Percentiles rank a stretch among this genome's conserved stretches.
These are phyloP conservation scores for Microdochium bolleyi DNA, from an alignment of 2,329 filamentous ascomycete genomes.

Conservation along the genomic window DNA sequence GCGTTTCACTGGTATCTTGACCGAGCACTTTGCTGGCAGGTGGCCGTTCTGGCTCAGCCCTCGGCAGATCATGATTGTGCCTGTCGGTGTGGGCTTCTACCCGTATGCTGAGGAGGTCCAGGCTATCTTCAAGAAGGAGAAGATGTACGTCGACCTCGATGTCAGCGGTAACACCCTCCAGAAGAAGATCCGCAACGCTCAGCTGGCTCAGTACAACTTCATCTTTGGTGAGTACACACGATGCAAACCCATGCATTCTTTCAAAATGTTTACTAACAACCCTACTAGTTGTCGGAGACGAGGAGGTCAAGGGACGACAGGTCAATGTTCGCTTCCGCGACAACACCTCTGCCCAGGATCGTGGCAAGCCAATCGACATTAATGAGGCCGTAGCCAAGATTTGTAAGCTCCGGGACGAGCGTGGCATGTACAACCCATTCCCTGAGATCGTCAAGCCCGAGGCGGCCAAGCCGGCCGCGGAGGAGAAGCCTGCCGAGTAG, in stretches of 20 bases:
- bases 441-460: constrained; percentile 8
- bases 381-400: constrained; percentile 50
- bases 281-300: constrained; percentile 48
- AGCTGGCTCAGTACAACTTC: constrained; percentile 77
- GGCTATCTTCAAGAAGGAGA: constrained; percentile 55
- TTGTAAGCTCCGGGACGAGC: constrained; percentile 39
- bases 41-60: constrained; percentile 87
- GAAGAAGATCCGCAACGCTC: constrained; percentile 81
- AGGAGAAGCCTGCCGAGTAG: not conserved
- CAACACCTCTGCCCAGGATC: constrained; percentile 52
- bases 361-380: constrained; percentile 50
- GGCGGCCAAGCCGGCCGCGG: not conserved
- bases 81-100: constrained; percentile 63
- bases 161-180: constrained; percentile 72
- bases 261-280: not conserved
- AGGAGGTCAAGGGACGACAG: constrained; percentile 51
- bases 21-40: constrained; percentile 78
- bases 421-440: constrained; percentile 26
- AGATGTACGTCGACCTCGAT: constrained; percentile 65
- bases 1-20: constrained; percentile 64
- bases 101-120: constrained; percentile 73
- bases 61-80: constrained; percentile 73
- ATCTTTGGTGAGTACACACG: constrained; percentile 53
- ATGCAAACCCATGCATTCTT: constrained; percentile 17
- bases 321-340: constrained; percentile 59